Evolutionary conservation across 2,329 filamentous ascomycete species (phyloP).

Genomic region (Aaosphaeria arxii): DNA sequence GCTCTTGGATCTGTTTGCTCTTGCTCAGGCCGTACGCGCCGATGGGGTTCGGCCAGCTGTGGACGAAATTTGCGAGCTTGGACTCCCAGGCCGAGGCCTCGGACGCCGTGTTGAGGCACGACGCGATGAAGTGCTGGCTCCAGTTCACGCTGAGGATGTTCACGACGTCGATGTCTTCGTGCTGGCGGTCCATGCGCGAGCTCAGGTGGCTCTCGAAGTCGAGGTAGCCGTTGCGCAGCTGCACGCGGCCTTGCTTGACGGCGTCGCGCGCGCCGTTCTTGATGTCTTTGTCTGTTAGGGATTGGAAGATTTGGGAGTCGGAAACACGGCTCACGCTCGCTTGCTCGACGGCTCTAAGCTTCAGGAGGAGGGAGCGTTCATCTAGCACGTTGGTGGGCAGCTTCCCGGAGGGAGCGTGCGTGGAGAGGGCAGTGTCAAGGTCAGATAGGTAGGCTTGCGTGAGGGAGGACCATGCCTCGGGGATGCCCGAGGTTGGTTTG

Average conservation of each 20-base stretch:
- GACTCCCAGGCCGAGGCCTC: not conserved
- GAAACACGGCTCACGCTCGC: slow-evolving; percentile 41
- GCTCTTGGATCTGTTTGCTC: not conserved
- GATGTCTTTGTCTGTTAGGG: slow-evolving; percentile 32
- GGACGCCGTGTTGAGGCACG: slow-evolving; percentile 14
- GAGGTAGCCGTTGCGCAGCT: slow-evolving; percentile 37
- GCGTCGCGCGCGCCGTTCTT: slow-evolving; percentile 19
- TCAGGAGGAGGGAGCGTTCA: slow-evolving; percentile 38
- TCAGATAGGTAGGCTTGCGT: slow-evolving; percentile 43
- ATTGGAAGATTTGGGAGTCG: slow-evolving; percentile 38
- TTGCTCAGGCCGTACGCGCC: not conserved
- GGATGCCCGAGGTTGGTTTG: slow-evolving; percentile 17
- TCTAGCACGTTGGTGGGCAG: slow-evolving; percentile 28
- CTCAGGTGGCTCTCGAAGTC: slow-evolving; percentile 26
- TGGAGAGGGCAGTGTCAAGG: slow-evolving; percentile 29
- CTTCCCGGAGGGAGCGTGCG: slow-evolving; percentile 19
- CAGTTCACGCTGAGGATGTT: slow-evolving; percentile 48
- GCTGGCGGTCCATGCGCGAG: not conserved
- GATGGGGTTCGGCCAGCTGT: not conserved
- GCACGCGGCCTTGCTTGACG: slow-evolving; percentile 26
- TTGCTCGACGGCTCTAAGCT: slow-evolving; percentile 38
- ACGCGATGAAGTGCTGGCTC: slow-evolving; percentile 42
- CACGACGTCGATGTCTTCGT: slow-evolving; percentile 10
- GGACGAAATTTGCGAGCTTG: not conserved
- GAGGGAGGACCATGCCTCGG: slow-evolving; percentile 36